phyloP scores from a whole-genome alignment of 2,329 filamentous ascomycete genomes.

The Hawksworthiomyces lignivorus region DNA sequence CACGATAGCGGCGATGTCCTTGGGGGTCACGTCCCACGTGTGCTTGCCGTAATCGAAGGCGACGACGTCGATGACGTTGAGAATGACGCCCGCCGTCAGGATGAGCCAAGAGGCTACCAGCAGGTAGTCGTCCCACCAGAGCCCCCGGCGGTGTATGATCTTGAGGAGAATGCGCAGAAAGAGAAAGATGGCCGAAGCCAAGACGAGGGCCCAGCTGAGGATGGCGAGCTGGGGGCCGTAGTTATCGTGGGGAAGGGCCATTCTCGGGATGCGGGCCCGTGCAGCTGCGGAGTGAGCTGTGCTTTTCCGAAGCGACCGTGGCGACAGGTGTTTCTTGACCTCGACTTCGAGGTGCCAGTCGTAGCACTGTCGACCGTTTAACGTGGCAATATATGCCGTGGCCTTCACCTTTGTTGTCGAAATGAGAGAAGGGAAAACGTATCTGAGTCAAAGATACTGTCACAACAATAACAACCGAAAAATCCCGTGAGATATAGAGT shows the following conservation, averaged over 20 bases:
- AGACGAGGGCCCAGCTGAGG: slow-evolving; percentile 15
- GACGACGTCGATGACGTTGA: slow-evolving; percentile 8
- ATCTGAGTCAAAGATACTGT: not conserved
- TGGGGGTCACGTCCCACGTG: slow-evolving; percentile 9
- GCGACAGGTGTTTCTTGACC: no score
- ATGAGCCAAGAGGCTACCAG: slow-evolving; percentile 17
- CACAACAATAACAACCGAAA: not conserved
- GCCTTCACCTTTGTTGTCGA: not conserved
- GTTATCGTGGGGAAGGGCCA: slow-evolving; percentile 4
- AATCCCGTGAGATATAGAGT: not conserved
- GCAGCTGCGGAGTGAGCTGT: no score
- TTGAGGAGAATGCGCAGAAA: slow-evolving; percentile 19
- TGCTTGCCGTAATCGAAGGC: slow-evolving; percentile 7
- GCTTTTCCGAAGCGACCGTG: no score
- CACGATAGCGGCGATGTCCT: slow-evolving; percentile 5
- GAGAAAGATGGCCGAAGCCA: slow-evolving; percentile 14
- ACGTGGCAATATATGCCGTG: no score
- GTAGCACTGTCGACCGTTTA: no score
- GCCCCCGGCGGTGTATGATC: slow-evolving; percentile 12
- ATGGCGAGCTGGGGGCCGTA: slow-evolving; percentile 4
- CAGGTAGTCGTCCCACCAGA: slow-evolving; percentile 23
- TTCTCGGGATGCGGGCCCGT: not conserved
- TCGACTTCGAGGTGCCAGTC: no score
- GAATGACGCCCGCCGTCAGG: not conserved
- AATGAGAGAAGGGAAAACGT: no score